Percentiles rank a stretch among this genome's conserved stretches.
Evolutionary conservation across 2,329 filamentous ascomycete species (phyloP).

Genomic region (Trichoderma endophyticum): DNA sequence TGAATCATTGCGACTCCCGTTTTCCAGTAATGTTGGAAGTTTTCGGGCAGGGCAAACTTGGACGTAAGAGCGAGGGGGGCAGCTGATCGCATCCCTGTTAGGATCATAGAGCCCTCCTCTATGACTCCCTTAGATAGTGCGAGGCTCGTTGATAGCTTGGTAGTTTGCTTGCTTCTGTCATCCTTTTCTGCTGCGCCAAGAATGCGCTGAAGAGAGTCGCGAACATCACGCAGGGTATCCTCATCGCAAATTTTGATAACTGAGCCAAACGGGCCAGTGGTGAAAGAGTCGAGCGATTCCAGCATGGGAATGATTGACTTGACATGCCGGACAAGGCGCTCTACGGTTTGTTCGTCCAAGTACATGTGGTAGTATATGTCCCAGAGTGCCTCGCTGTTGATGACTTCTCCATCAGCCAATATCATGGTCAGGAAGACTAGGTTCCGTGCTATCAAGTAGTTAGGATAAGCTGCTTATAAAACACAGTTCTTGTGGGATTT

Average conservation of each 20-base stretch:
- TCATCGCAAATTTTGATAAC: slow-evolving; percentile 48
- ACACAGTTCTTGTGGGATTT: background rate
- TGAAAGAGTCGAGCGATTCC: slow-evolving; percentile 43
- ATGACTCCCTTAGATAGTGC: slow-evolving; percentile 22
- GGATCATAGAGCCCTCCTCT: slow-evolving; percentile 24
- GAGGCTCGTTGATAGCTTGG: slow-evolving; percentile 22
- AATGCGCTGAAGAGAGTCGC: slow-evolving; percentile 36
- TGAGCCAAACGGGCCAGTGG: slow-evolving; percentile 41
- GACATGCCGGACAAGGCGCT: slow-evolving; percentile 40
- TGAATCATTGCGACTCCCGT: slow-evolving; percentile 31
- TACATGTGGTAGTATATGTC: slow-evolving; percentile 54
- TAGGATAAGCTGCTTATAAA: background rate
- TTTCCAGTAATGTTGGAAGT: slow-evolving; percentile 35
- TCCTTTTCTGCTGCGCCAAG: slow-evolving; percentile 22
- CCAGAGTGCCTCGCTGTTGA: slow-evolving; percentile 41
- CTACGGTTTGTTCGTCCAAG: slow-evolving; percentile 38
- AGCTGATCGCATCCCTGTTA: slow-evolving; percentile 37
- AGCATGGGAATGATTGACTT: slow-evolving; percentile 42
- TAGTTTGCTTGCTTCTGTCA: slow-evolving; percentile 12
- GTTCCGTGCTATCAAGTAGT: slow-evolving; percentile 49
- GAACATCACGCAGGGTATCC: slow-evolving; percentile 42
- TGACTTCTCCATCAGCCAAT: slow-evolving; percentile 36
- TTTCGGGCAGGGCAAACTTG: slow-evolving; percentile 22
- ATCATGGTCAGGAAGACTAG: slow-evolving; percentile 51
- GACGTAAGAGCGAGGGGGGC: slow-evolving; percentile 35